Conservation (phyloP, 2,329 filamentous ascomycete species). For the Calonectria pseudoturangicola region DNA sequence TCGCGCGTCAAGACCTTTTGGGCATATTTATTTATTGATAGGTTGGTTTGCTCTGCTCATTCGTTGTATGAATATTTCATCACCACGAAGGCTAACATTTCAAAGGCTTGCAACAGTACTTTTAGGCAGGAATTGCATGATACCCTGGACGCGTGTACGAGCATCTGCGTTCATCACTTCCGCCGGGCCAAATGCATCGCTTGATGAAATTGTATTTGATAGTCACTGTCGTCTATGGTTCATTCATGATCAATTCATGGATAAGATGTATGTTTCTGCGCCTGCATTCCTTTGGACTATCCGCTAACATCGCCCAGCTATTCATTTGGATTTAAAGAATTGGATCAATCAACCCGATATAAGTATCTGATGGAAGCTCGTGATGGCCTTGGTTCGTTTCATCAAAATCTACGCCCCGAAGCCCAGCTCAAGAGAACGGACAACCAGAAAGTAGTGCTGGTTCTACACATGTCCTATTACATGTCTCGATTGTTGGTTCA, state of each 20-base stretch:
- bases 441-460: background rate
- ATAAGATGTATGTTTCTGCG: conserved; percentile 12
- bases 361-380: conserved; percentile 11
- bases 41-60: background rate
- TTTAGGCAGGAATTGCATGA: conserved; percentile 27
- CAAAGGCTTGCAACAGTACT: conserved; percentile 17
- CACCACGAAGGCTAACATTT: background rate
- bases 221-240: conserved; percentile 24
- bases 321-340: conserved; percentile 11
- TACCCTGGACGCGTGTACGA: conserved; percentile 26
- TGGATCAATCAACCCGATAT: background rate
- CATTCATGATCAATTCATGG: conserved; percentile 32
- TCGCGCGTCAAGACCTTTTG: conserved; percentile 7
- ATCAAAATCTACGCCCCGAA: background rate
- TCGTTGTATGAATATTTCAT: background rate
- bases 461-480: conserved; percentile 30
- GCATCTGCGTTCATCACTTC: conserved; percentile 6
- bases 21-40: conserved; percentile 15
- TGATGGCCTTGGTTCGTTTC: conserved; percentile 5
- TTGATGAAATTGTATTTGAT: conserved; percentile 14
- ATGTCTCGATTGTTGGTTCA: conserved; percentile 26
- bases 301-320: background rate
- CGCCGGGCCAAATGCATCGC: background rate
- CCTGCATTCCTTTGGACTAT: background rate
- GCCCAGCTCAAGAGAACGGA: background rate